Evolutionary conservation across 306 rosid genomes (phyloP).

Genomic region (Lathyrus aphaca): DNA sequence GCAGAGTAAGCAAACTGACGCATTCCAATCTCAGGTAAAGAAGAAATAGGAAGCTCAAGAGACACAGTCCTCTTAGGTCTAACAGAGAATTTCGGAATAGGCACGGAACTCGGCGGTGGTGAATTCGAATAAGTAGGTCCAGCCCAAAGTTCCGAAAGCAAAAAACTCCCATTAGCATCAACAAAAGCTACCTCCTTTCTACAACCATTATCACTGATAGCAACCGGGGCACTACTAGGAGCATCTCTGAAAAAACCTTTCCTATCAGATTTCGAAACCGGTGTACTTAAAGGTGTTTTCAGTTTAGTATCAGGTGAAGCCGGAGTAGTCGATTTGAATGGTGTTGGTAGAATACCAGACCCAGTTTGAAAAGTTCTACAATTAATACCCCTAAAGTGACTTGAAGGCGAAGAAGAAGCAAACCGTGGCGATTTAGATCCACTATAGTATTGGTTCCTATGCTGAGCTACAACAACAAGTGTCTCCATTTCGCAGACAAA

Average conservation of each 20-base stretch:
- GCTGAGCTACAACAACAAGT: conserved; percentile 63
- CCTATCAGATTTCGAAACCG: conserved; percentile 33
- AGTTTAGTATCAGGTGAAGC: conserved; percentile 42
- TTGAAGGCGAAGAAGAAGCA: conserved; percentile 56
- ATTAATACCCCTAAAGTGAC: conserved; percentile 57
- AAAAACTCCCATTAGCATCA: conserved; percentile 43
- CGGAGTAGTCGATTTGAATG: conserved; percentile 42
- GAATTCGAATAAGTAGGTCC: conserved; percentile 96
- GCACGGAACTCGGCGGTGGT: conserved; percentile 87
- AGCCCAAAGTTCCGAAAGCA: conserved; percentile 88
- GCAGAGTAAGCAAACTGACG: conserved; percentile 61
- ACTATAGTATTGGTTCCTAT: conserved; percentile 64
- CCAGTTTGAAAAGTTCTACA: conserved; percentile 79
- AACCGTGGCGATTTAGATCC: conserved; percentile 47
- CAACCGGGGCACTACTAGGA: conserved; percentile 51
- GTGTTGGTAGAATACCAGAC: conserved; percentile 77
- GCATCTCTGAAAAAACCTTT: conserved; percentile 30
- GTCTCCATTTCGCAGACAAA: conserved; percentile 59
- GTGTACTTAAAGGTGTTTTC: conserved; percentile 47
- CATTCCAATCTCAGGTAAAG: conserved; percentile 43
- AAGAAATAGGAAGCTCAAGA: conserved; percentile 58
- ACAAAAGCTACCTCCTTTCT: conserved; percentile 42
- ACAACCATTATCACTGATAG: conserved; percentile 42
- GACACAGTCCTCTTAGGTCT: conserved; percentile 71
- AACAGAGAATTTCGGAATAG: conserved; percentile 75